These are phyloP conservation scores for Plectosphaerella plurivora DNA, from an alignment of 2,329 filamentous ascomycete species.

Conservation along the genomic window DNA sequence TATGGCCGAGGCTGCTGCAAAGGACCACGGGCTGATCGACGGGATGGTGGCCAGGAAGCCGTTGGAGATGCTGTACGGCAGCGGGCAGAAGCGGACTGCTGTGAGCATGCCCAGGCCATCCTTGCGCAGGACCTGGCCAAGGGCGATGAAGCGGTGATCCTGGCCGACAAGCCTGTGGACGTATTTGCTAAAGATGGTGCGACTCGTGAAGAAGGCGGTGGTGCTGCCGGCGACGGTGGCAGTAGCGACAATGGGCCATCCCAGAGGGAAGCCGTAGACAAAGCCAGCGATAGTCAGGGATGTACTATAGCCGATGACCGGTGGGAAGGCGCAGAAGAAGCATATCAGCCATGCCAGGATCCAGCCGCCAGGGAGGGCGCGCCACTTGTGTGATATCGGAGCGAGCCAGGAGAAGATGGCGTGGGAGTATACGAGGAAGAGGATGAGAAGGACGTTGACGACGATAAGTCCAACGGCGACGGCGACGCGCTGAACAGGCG, in stretches of 20 bases:
- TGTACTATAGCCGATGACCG: conserved; percentile 81
- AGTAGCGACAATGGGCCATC: conserved; percentile 78
- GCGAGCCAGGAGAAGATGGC: conserved; percentile 71
- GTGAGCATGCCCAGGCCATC: conserved; percentile 86
- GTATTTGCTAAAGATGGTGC: conserved; percentile 72
- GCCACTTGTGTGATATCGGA: conserved; percentile 73
- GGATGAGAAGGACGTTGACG: conserved; percentile 52
- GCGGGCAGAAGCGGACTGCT: conserved; percentile 86
- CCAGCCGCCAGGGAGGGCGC: conserved; percentile 67
- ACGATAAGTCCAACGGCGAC: conserved; percentile 46
- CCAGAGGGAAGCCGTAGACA: conserved; percentile 53
- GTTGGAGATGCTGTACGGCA: conserved; percentile 91
- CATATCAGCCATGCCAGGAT: conserved; percentile 71
- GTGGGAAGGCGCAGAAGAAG: conserved; percentile 77
- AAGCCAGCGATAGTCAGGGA: conserved; percentile 53
- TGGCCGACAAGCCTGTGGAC: conserved; percentile 75
- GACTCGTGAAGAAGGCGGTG: conserved; percentile 73
- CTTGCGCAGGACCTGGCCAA: conserved; percentile 81
- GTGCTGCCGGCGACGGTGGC: conserved; percentile 77
- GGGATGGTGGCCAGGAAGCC: conserved; percentile 93
- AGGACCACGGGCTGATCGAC: conserved; percentile 71
- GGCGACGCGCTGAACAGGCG: conserved; percentile 57
- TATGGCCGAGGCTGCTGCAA: conserved; percentile 76
- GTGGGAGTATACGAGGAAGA: conserved; percentile 75
- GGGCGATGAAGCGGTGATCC: conserved; percentile 83